Evolutionary conservation across 768 basidiomycete species (phyloP).

Genomic region (Rubroboletus satanas): DNA sequence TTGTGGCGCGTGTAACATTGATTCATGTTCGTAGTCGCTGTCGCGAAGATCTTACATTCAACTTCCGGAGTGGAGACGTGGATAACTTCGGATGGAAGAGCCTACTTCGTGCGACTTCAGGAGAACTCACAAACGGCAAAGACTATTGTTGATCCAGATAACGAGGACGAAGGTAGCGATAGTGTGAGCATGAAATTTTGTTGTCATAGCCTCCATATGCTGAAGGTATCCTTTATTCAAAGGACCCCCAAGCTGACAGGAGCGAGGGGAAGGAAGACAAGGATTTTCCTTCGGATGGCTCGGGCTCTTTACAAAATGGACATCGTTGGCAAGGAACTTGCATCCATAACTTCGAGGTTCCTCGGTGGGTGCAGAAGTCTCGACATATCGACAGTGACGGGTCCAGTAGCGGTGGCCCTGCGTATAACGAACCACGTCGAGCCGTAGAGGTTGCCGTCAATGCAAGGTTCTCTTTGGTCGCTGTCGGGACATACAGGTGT

Average conservation of each 20-base stretch:
- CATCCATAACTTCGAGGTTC: conserved; percentile 69
- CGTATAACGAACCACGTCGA: conserved; percentile 63
- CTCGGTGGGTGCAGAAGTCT: conserved; percentile 78
- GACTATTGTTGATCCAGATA: background rate
- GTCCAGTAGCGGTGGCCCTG: conserved; percentile 24
- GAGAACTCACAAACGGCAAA: conserved; percentile 32
- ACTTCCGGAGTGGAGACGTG: conserved; percentile 67
- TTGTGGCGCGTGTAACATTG: background rate
- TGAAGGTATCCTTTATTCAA: conserved; percentile 3
- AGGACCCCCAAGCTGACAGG: conserved; percentile 6
- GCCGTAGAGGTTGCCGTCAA: conserved; percentile 70
- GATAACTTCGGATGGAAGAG: conserved; percentile 83
- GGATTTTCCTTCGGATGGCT: conserved; percentile 1
- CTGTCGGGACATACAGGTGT: conserved; percentile 73
- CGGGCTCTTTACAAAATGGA: conserved; percentile 8
- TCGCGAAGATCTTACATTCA: conserved; percentile 59
- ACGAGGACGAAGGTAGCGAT: conserved; percentile 52
- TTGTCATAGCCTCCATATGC: background rate
- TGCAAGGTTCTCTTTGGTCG: conserved; percentile 74
- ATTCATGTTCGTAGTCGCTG: conserved; percentile 45
- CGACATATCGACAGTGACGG: conserved; percentile 51
- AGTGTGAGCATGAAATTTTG: conserved; percentile 31
- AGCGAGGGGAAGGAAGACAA: conserved; percentile 9
- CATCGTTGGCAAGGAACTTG: conserved; percentile 71
- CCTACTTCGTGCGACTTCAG: conserved; percentile 68